These are phyloP conservation scores for Saccharum hybrid DNA, from an alignment of 202 grass and related monocot species.

Conservation along the genomic window DNA sequence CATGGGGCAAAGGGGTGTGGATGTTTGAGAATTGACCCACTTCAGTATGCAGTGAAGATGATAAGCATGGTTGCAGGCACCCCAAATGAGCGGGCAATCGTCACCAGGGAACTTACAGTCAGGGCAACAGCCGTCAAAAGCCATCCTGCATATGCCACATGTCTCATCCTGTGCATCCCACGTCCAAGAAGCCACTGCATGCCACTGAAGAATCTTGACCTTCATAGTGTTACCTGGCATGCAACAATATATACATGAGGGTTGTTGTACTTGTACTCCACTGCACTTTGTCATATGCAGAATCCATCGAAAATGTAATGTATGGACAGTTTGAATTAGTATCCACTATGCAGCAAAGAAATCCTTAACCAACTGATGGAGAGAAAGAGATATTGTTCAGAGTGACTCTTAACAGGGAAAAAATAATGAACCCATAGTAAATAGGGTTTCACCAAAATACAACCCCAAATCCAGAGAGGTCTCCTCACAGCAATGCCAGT, in stretches of 20 bases:
- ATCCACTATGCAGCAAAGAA: background rate
- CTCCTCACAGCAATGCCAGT: background rate
- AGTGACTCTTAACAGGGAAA: background rate
- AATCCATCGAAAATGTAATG: background rate
- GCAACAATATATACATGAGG: background rate
- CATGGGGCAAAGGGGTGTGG: constrained; percentile 89
- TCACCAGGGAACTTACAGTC: constrained; percentile 95
- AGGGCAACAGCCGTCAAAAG: constrained; percentile 83
- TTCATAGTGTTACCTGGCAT: constrained; percentile 61
- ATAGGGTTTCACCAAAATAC: background rate
- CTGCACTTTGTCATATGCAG: background rate
- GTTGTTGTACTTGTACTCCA: background rate
- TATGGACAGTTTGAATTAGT: background rate
- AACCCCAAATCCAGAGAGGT: background rate
- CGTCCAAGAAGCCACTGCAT: constrained; percentile 83
- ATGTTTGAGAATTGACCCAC: constrained; percentile 89
- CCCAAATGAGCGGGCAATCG: constrained; percentile 86
- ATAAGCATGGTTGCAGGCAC: constrained; percentile 75
- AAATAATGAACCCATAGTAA: background rate
- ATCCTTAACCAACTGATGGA: background rate
- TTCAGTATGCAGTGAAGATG: constrained; percentile 94
- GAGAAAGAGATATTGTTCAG: background rate
- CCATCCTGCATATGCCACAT: constrained; percentile 93
- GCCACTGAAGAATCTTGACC: constrained; percentile 91
- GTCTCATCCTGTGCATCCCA: constrained; percentile 85